These are phyloP conservation scores for Lachancea waltii DNA, from an alignment of 805 yeast genomes.

Conservation along the genomic window DNA sequence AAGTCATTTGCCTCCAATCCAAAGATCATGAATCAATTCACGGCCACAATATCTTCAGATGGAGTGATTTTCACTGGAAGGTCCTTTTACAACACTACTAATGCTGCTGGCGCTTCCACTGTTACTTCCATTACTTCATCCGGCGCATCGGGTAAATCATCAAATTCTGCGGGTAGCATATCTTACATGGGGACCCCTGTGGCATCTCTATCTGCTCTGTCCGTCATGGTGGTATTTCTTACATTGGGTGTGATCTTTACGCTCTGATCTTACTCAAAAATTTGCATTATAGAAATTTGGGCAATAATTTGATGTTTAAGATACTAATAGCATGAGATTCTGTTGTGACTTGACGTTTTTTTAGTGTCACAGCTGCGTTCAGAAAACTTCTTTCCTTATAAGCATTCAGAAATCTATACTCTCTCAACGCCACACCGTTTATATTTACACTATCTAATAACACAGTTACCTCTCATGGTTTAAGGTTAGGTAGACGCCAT, in stretches of 20 bases:
- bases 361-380: too few species aligned
- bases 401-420: too few species aligned
- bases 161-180: too few species aligned
- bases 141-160: not conserved
- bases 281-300: not conserved
- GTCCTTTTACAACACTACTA: conserved; percentile 27
- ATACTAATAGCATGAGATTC: too few species aligned
- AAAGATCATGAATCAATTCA: conserved; percentile 25
- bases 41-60: conserved; percentile 28
- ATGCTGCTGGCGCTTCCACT: not conserved
- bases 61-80: conserved; percentile 29
- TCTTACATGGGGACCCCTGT: too few species aligned
- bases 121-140: not conserved
- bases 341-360: too few species aligned
- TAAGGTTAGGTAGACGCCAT: too few species aligned
- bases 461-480: too few species aligned
- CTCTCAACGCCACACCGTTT: too few species aligned
- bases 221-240: not conserved
- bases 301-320: not conserved
- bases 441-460: too few species aligned
- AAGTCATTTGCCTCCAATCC: conserved; percentile 8
- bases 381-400: too few species aligned
- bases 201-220: too few species aligned
- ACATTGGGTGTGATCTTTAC: not conserved
- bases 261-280: not conserved